Evolutionary conservation across 768 basidiomycete species (phyloP).

Genomic region (Phaeolepiota aurea): DNA sequence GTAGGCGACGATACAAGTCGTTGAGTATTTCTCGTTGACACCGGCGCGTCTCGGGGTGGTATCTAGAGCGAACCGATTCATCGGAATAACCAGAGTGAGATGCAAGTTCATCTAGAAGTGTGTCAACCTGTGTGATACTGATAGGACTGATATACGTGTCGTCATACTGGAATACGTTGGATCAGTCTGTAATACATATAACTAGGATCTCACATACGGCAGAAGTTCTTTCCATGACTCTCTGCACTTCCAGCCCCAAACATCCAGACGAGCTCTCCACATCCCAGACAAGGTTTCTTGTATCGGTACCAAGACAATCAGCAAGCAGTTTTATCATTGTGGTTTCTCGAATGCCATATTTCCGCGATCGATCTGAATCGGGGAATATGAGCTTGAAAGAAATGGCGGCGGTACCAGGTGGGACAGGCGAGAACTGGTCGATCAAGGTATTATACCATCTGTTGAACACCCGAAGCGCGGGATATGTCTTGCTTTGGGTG

Average conservation of each 20-base stretch:
- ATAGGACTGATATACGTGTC: constrained; percentile 27
- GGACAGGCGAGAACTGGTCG: constrained; percentile 36
- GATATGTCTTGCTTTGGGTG: constrained; percentile 17
- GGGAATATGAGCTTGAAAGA: constrained; percentile 81
- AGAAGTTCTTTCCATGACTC: constrained; percentile 30
- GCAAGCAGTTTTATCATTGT: constrained; percentile 45
- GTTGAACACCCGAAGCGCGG: constrained; percentile 30
- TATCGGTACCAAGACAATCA: constrained; percentile 33
- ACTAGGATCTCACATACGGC: constrained; percentile 19
- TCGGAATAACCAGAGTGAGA: constrained; percentile 55
- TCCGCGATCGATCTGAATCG: constrained; percentile 62
- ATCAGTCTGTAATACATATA: background rate
- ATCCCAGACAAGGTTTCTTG: constrained; percentile 27
- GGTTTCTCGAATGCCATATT: constrained; percentile 68
- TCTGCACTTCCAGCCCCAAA: constrained; percentile 58
- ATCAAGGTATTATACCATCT: constrained; percentile 38
- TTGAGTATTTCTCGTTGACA: constrained; percentile 32
- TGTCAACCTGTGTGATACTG: constrained; percentile 46
- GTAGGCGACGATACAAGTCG: constrained; percentile 50
- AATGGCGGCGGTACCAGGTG: constrained; percentile 43
- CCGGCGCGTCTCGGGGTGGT: constrained; percentile 15
- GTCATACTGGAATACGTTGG: constrained; percentile 11
- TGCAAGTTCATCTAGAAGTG: constrained; percentile 69
- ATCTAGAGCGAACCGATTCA: constrained; percentile 27
- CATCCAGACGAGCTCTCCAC: constrained; percentile 46